Conservation (phyloP, 1,284 basidiomycete genomes). For the Butyriboletus appendiculatus region DNA sequence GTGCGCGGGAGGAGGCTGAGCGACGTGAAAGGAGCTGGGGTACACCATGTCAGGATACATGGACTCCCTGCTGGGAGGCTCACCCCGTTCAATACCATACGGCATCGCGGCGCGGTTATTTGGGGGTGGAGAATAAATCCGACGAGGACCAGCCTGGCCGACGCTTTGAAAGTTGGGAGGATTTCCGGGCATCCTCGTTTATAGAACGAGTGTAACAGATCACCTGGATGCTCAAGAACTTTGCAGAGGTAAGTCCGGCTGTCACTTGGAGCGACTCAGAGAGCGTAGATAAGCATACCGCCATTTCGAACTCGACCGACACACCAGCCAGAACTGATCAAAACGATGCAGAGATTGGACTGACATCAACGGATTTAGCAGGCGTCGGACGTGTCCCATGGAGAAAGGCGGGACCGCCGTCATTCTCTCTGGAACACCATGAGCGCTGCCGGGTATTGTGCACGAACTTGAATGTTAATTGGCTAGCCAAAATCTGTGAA, state of each 20-base stretch:
- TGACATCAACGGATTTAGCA: background rate
- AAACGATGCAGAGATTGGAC: background rate
- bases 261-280: conserved; percentile 1
- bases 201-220: conserved; percentile 13
- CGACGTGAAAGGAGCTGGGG: conserved; percentile 11
- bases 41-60: conserved; percentile 7
- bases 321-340: background rate
- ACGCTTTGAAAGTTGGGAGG: conserved; percentile 5
- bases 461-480: background rate
- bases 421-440: conserved; percentile 8
- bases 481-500: background rate
- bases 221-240: conserved; percentile 16
- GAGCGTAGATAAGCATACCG: conserved; percentile 15
- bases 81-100: background rate
- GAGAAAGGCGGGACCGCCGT: background rate
- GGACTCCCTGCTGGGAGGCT: background rate
- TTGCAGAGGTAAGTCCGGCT: background rate
- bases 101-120: background rate
- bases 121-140: background rate
- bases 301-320: conserved; percentile 24
- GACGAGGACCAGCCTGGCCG: conserved; percentile 26
- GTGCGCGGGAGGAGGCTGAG: conserved; percentile 5
- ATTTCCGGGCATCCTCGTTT: conserved; percentile 20
- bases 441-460: background rate
- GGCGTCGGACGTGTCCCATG: background rate